phyloP scores from a whole-genome alignment of 768 basidiomycete genomes.

The Hygrophorus russula region DNA sequence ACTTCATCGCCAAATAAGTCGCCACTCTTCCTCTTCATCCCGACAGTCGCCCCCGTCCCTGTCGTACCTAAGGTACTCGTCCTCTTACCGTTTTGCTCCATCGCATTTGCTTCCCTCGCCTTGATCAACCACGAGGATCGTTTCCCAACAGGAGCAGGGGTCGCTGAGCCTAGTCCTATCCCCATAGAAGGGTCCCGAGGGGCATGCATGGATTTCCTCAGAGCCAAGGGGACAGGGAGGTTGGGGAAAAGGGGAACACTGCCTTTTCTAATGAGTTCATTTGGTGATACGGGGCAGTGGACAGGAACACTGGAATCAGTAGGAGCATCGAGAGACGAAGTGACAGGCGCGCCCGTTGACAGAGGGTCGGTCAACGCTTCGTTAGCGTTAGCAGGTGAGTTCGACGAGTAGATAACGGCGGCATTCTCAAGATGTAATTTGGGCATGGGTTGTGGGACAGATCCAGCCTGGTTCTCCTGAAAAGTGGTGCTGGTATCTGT shows the following conservation, averaged over 20 bases:
- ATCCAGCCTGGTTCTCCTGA: not conserved
- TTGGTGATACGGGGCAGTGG: constrained; percentile 17
- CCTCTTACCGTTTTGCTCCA: constrained; percentile 41
- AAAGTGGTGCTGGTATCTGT: too few species aligned
- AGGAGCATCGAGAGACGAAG: constrained; percentile 2
- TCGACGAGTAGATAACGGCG: not conserved
- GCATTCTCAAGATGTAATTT: not conserved
- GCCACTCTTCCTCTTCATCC: constrained; percentile 57
- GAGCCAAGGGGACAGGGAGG: constrained; percentile 57
- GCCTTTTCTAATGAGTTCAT: constrained; percentile 21
- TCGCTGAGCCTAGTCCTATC: constrained; percentile 14
- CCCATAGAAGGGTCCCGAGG: constrained; percentile 32
- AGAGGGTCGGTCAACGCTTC: constrained; percentile 5
- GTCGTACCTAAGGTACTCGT: constrained; percentile 10
- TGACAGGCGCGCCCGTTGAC: not conserved
- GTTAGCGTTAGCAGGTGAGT: constrained; percentile 2
- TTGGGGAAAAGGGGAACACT: constrained; percentile 39
- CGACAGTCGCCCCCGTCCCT: constrained; percentile 13
- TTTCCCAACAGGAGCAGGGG: constrained; percentile 38
- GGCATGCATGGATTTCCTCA: constrained; percentile 55
- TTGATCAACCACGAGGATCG: constrained; percentile 77
- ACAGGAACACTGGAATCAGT: constrained; percentile 19
- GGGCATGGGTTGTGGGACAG: not conserved
- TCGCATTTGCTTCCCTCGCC: constrained; percentile 61
- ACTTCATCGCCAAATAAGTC: constrained; percentile 24